These are phyloP conservation scores for Diaporthe eres DNA, from an alignment of 2,329 filamentous ascomycete genomes.

Conservation along the genomic window DNA sequence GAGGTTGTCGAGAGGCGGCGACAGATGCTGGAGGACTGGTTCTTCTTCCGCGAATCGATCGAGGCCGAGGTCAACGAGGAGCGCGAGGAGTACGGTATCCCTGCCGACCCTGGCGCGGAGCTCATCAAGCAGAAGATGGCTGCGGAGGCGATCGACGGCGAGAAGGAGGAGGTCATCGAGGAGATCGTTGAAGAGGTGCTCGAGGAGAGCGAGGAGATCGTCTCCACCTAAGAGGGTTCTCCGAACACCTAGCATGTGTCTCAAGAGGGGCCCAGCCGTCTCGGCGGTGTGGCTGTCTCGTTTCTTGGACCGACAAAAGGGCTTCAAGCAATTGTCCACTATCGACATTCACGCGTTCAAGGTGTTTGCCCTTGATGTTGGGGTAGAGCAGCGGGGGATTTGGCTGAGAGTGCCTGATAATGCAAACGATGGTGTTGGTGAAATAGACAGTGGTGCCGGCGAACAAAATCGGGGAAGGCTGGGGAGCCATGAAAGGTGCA, in stretches of 20 bases:
- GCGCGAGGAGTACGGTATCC: conserved; percentile 75
- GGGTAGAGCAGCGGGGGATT: not conserved
- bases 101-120: conserved; percentile 74
- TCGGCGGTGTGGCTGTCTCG: not conserved
- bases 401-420: not conserved
- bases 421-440: conserved; percentile 5
- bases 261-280: not conserved
- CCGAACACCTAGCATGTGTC: not conserved
- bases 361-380: not conserved
- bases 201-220: conserved; percentile 87
- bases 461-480: conserved; percentile 13
- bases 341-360: not conserved
- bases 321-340: not conserved
- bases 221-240: conserved; percentile 48
- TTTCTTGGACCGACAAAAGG: not conserved
- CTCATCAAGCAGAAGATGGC: conserved; percentile 70
- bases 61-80: conserved; percentile 82
- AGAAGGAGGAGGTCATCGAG: conserved; percentile 86
- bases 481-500: not conserved
- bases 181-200: conserved; percentile 88
- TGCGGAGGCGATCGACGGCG: conserved; percentile 69
- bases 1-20: conserved; percentile 92
- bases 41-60: conserved; percentile 82
- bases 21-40: conserved; percentile 88
- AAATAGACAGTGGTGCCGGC: conserved; percentile 10